Conservation (phyloP, 345 rosid genomes). For the Salix exigua region DNA sequence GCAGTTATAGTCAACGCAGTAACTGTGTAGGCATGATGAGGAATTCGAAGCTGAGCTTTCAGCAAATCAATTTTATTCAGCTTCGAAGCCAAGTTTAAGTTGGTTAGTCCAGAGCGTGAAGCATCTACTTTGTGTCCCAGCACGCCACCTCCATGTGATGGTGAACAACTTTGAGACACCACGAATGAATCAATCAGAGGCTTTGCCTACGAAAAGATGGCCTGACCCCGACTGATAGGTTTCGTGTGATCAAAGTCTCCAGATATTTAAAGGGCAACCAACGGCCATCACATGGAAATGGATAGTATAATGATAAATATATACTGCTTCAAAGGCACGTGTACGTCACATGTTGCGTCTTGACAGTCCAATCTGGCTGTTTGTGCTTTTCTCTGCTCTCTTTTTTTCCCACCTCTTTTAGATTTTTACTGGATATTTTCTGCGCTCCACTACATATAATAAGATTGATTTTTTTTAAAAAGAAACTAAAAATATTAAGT, state of each 20-base stretch:
- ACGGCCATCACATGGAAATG: background rate
- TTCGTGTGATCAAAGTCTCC: background rate
- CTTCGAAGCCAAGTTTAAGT: background rate
- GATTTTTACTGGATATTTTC: background rate
- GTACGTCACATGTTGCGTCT: background rate
- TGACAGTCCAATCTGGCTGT: background rate
- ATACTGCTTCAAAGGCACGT: background rate
- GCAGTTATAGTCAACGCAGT: background rate
- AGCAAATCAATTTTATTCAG: background rate
- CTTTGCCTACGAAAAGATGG: background rate
- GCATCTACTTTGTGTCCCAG: background rate
- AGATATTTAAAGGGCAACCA: background rate
- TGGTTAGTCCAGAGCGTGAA: background rate
- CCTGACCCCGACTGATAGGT: background rate
- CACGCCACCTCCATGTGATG: slow-evolving; percentile 14
- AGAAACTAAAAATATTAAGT: too few relatives aligned
- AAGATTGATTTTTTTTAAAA: too few relatives aligned
- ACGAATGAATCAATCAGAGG: background rate
- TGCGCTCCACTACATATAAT: too few relatives aligned
- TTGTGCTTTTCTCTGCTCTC: background rate
- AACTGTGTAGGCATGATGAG: background rate
- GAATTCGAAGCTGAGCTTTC: background rate
- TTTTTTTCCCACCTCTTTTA: background rate
- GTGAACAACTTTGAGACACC: background rate
- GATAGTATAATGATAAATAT: background rate